phyloP scores from a whole-genome alignment of 768 basidiomycete species.

The Daedalea quercina region DNA sequence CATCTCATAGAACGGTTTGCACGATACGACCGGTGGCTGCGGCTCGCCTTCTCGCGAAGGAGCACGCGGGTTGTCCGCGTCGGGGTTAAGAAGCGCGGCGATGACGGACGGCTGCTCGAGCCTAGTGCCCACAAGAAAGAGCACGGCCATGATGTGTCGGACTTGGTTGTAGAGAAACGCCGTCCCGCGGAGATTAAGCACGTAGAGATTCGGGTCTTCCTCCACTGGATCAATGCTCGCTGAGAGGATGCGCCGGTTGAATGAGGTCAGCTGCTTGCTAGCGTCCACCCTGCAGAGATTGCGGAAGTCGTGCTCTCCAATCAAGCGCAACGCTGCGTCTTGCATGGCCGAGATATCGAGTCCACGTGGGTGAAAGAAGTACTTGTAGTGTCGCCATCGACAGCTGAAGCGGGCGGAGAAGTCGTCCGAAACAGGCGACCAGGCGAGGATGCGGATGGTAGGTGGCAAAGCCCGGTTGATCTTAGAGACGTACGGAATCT shows the following conservation, averaged over 20 bases:
- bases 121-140: conserved; percentile 82
- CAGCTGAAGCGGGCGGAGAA: conserved; percentile 93
- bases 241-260: conserved; percentile 57
- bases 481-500: conserved; percentile 70
- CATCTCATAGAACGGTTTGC: conserved; percentile 91
- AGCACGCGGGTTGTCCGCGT: conserved; percentile 34
- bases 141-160: conserved; percentile 85
- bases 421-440: conserved; percentile 75
- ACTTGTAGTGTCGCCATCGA: conserved; percentile 89
- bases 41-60: conserved; percentile 26
- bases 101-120: conserved; percentile 72
- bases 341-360: conserved; percentile 76
- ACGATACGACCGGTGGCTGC: conserved; percentile 43
- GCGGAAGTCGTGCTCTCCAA: conserved; percentile 92
- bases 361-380: conserved; percentile 73
- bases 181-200: conserved; percentile 79
- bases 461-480: conserved; percentile 86
- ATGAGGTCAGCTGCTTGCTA: conserved; percentile 82
- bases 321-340: conserved; percentile 58
- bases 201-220: conserved; percentile 38
- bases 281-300: conserved; percentile 94
- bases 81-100: conserved; percentile 66
- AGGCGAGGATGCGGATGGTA: conserved; percentile 86
- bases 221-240: conserved; percentile 54
- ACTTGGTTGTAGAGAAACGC: conserved; percentile 97